Percentiles rank a stretch among this genome's conserved stretches.
Conservation (phyloP, 2,329 filamentous ascomycete species). For the Cladosporium colombiae region DNA sequence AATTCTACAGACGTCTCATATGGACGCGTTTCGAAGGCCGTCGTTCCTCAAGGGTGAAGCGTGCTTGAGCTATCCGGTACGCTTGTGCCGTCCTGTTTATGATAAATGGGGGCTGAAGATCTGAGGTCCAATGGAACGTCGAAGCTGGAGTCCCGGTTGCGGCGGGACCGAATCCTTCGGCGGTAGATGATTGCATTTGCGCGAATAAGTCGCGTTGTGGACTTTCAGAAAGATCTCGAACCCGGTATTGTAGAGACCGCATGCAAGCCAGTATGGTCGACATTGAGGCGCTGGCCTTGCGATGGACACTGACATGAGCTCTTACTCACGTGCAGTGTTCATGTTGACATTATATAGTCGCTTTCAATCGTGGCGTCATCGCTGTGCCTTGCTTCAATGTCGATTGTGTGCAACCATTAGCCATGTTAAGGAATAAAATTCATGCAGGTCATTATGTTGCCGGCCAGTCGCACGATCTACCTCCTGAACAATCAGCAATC, state of each 20-base stretch:
- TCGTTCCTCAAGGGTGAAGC: not conserved
- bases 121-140: not conserved
- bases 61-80: conserved; percentile 2
- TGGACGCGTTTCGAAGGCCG: not conserved
- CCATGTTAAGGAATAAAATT: not conserved
- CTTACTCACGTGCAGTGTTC: not conserved
- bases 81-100: not conserved
- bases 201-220: not conserved
- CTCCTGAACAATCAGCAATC: not conserved
- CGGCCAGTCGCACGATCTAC: not conserved
- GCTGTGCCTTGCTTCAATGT: not conserved
- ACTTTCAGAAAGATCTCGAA: not conserved
- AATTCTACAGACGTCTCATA: not conserved
- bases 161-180: not conserved
- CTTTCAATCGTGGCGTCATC: not conserved
- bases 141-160: not conserved
- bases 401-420: not conserved
- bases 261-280: not conserved
- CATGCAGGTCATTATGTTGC: not conserved
- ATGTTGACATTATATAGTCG: not conserved
- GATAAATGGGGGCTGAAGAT: not conserved
- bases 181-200: not conserved
- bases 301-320: not conserved
- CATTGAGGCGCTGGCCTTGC: not conserved
- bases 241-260: not conserved